Conservation (phyloP, 306 rosid genomes). For the Geum urbanum region DNA sequence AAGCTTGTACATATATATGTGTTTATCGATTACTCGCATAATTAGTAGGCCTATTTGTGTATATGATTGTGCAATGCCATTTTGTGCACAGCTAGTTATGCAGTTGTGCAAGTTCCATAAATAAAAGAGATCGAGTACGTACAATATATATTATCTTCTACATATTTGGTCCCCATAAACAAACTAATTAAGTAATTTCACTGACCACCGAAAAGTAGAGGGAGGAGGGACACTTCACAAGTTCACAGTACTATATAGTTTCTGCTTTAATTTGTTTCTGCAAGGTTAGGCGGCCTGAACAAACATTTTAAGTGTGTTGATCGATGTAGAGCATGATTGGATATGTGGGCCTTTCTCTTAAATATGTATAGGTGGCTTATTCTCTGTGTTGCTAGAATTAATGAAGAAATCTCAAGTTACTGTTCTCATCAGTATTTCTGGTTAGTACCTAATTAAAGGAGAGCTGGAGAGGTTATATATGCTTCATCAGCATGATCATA, state of each 20-base stretch:
- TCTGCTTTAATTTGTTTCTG: background rate
- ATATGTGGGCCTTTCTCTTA: conserved; percentile 16
- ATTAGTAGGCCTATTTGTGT: background rate
- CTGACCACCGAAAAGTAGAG: conserved; percentile 7
- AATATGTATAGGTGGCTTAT: background rate
- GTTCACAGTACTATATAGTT: background rate
- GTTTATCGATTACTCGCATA: background rate
- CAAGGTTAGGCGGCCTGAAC: conserved; percentile 2
- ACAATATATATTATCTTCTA: too few species aligned
- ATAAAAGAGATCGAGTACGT: too few species aligned
- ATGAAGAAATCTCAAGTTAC: background rate
- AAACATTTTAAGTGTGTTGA: background rate
- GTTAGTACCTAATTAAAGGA: too few species aligned
- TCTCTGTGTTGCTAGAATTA: background rate
- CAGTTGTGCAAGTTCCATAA: background rate
- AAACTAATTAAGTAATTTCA: background rate
- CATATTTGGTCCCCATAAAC: conserved; percentile 13
- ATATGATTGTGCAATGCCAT: background rate
- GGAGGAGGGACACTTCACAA: background rate
- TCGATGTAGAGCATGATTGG: conserved; percentile 8
- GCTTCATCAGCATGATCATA: too few species aligned
- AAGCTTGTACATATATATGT: too few species aligned
- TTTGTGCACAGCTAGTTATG: background rate
- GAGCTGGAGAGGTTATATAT: too few species aligned
- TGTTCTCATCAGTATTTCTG: too few species aligned